These are phyloP conservation scores for Parafenestella ontariensis DNA, from an alignment of 2,329 filamentous ascomycete species.

Conservation along the genomic window DNA sequence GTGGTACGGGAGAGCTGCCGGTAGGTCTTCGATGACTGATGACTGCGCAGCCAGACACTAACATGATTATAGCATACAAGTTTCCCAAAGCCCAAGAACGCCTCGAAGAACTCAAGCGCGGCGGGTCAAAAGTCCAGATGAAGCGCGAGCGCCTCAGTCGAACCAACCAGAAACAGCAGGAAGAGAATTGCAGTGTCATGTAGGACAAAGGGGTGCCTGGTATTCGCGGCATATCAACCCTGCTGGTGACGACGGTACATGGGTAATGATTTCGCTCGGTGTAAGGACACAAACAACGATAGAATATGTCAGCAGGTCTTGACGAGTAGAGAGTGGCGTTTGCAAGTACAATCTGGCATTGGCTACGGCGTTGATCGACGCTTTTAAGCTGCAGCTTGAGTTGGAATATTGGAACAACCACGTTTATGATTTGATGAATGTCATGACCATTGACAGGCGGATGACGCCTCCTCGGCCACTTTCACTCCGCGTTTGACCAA, in stretches of 20 bases:
- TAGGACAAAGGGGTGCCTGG: slow-evolving; percentile 48
- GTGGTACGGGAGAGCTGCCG: slow-evolving; percentile 97
- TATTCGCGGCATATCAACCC: not conserved
- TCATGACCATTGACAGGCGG: not conserved
- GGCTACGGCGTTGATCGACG: not conserved
- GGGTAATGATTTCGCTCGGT: not conserved
- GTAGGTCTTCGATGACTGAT: slow-evolving; percentile 64
- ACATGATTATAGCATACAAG: slow-evolving; percentile 73
- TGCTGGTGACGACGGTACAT: not conserved
- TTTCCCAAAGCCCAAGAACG: slow-evolving; percentile 92
- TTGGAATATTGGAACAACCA: not conserved
- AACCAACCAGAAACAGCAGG: slow-evolving; percentile 82
- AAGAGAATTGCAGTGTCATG: slow-evolving; percentile 89
- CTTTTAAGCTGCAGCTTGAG: not conserved
- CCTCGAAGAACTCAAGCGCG: slow-evolving; percentile 87
- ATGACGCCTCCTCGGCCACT: no score
- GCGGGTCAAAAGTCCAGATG: slow-evolving; percentile 75
- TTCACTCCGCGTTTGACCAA: no score
- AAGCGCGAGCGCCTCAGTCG: slow-evolving; percentile 80
- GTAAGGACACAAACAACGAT: not conserved
- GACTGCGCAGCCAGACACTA: slow-evolving; percentile 9
- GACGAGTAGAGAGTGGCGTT: not conserved
- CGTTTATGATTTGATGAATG: not conserved
- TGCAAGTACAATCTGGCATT: not conserved
- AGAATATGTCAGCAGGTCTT: not conserved